A percentile compares a stretch with the other conserved stretches of the same genome.
phyloP scores from a whole-genome alignment of 2,329 filamentous ascomycete species.

The Talaromyces sp. region DNA sequence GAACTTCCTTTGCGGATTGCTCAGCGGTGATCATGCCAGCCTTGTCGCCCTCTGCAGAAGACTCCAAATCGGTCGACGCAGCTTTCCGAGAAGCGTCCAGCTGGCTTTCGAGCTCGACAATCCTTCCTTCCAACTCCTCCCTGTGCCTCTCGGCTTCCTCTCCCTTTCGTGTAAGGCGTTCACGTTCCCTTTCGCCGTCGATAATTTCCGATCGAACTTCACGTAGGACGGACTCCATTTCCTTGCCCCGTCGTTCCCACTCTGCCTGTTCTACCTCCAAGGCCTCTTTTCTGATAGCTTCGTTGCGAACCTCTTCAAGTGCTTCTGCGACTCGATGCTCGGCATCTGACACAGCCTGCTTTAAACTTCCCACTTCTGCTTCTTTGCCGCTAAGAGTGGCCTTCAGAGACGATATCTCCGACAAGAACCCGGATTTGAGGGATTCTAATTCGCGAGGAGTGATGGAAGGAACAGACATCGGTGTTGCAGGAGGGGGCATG shows the following conservation, averaged over 20 bases:
- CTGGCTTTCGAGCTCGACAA: constrained; percentile 44
- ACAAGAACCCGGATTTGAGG: constrained; percentile 83
- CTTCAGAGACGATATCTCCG: constrained; percentile 89
- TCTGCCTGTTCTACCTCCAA: constrained; percentile 69
- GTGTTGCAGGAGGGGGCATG: constrained; percentile 87
- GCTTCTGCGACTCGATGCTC: constrained; percentile 87
- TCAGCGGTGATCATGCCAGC: constrained; percentile 36
- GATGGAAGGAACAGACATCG: constrained; percentile 82
- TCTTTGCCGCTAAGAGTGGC: constrained; percentile 90
- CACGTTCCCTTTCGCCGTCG: constrained; percentile 70
- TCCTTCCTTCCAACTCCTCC: constrained; percentile 40
- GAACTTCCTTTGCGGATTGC: constrained; percentile 62
- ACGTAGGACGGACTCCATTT: constrained; percentile 76
- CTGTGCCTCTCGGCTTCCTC: constrained; percentile 66
- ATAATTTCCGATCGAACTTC: constrained; percentile 79
- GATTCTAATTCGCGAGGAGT: constrained; percentile 89
- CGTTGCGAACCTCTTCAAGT: constrained; percentile 76
- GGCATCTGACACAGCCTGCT: constrained; percentile 80
- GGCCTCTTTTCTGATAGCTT: constrained; percentile 64
- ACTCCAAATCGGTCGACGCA: constrained; percentile 22
- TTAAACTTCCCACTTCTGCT: constrained; percentile 81
- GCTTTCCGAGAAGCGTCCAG: constrained; percentile 38
- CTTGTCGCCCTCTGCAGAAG: constrained; percentile 21
- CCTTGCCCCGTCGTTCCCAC: constrained; percentile 79
- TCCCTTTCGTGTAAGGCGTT: constrained; percentile 68